phyloP scores from a whole-genome alignment of 345 rosid species.

The Linum lewisii region DNA sequence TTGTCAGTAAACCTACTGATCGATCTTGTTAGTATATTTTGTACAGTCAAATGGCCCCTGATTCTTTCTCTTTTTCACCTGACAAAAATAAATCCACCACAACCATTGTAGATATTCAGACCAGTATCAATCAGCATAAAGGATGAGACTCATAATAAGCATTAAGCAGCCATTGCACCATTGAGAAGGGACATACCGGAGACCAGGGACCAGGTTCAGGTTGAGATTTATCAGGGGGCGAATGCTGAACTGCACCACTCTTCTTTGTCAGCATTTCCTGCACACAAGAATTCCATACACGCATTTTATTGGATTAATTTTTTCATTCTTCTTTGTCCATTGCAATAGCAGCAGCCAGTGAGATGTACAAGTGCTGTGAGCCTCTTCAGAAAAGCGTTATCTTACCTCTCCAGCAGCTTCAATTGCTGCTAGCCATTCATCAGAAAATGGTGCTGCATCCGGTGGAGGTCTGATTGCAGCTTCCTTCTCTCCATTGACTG shows the following conservation, averaged over 20 bases:
- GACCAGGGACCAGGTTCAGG: constrained; percentile 93
- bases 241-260: constrained; percentile 79
- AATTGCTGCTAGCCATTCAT: constrained; percentile 86
- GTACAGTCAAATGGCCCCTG: constrained; percentile 96
- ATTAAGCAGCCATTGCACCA: background rate
- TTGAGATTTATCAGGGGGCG: constrained; percentile 62
- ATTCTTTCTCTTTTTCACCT: constrained; percentile 65
- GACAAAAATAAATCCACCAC: constrained; percentile 10
- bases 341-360: no score
- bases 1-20: no score
- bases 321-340: no score
- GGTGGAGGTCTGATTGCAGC: constrained; percentile 48
- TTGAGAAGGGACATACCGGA: constrained; percentile 41
- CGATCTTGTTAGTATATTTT: constrained; percentile 44
- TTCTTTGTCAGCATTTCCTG: constrained; percentile 77
- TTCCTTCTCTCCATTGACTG: constrained; percentile 31
- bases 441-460: constrained; percentile 73
- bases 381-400: background rate
- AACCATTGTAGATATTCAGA: constrained; percentile 8
- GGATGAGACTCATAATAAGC: no score
- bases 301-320: no score
- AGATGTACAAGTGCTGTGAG: no score
- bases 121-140: constrained; percentile 1
- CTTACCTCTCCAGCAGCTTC: constrained; percentile 97
- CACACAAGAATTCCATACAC: background rate